A percentile compares a stretch with the other conserved stretches of the same genome.
Evolutionary conservation across 208 protist species (phyloP).

Genomic region (Wallacemonas sp.): DNA sequence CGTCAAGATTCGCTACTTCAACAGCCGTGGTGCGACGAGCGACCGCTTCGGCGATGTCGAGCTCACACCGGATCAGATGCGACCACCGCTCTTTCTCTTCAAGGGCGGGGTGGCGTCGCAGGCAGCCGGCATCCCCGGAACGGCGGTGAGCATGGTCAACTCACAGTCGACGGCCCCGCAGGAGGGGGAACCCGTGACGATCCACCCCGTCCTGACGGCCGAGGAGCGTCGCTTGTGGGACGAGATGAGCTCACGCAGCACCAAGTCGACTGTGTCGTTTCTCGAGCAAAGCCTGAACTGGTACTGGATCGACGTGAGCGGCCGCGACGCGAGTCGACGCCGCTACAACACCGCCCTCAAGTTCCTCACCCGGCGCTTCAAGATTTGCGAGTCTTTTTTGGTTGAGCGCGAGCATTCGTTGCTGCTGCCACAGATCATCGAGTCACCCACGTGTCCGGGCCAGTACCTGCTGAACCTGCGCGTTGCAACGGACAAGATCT

Average conservation of each 20-base stretch:
- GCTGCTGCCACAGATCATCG: conserved; percentile 74
- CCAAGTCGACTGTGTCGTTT: conserved; percentile 38
- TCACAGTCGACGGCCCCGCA: conserved; percentile 18
- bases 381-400: conserved; percentile 78
- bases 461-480: conserved; percentile 86
- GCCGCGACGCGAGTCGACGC: conserved; percentile 52
- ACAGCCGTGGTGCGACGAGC: conserved; percentile 66
- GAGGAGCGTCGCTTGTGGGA: conserved; percentile 31
- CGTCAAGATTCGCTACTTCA: conserved; percentile 78
- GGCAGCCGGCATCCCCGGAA: background rate
- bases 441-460: conserved; percentile 61
- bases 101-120: conserved; percentile 35
- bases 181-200: background rate
- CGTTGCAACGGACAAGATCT: conserved; percentile 75
- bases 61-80: conserved; percentile 59
- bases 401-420: conserved; percentile 78
- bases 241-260: conserved; percentile 33
- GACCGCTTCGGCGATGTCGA: conserved; percentile 64
- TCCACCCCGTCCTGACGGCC: conserved; percentile 12
- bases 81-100: conserved; percentile 51
- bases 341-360: conserved; percentile 68
- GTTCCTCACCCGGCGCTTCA: conserved; percentile 65
- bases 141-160: background rate
- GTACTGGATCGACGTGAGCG: conserved; percentile 87
- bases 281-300: conserved; percentile 87